Evolutionary conservation across 495 filamentous ascomycete genomes (phyloP).

Genomic region (Penicillium herquei): DNA sequence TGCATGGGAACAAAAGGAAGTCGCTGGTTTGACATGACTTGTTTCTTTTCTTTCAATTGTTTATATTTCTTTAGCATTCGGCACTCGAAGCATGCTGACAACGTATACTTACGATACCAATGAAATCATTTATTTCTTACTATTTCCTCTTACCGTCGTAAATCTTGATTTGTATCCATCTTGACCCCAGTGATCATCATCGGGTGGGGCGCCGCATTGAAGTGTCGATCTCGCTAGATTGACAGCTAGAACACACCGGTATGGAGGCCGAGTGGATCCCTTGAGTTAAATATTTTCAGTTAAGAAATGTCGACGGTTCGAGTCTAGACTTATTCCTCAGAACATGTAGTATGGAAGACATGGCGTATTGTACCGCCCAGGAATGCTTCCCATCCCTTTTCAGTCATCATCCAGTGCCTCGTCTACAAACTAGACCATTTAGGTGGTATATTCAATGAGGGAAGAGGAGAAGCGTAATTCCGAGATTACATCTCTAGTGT

Average conservation of each 20-base stretch:
- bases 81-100: slow-evolving; percentile 16
- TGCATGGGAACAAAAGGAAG: not conserved
- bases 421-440: no score
- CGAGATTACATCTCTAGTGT: no score
- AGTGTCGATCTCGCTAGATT: slow-evolving; percentile 4
- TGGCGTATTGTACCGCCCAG: no score
- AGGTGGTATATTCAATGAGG: no score
- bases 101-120: slow-evolving; percentile 31
- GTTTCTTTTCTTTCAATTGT: slow-evolving; percentile 9
- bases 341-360: no score
- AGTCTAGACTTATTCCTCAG: no score
- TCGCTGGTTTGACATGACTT: slow-evolving; percentile 5
- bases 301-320: not conserved
- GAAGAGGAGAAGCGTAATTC: no score
- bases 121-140: slow-evolving; percentile 22
- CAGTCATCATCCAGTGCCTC: no score
- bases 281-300: not conserved
- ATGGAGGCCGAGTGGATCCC: not conserved
- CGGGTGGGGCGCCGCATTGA: slow-evolving; percentile 3
- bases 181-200: not conserved
- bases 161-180: not conserved
- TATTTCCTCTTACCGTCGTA: not conserved
- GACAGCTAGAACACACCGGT: not conserved
- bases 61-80: slow-evolving; percentile 8
- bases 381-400: no score